Evolutionary conservation across 768 basidiomycete genomes (phyloP), one percentile per base, ranked within the genome.

Genomic region (Calvatia gigantea): DNA sequence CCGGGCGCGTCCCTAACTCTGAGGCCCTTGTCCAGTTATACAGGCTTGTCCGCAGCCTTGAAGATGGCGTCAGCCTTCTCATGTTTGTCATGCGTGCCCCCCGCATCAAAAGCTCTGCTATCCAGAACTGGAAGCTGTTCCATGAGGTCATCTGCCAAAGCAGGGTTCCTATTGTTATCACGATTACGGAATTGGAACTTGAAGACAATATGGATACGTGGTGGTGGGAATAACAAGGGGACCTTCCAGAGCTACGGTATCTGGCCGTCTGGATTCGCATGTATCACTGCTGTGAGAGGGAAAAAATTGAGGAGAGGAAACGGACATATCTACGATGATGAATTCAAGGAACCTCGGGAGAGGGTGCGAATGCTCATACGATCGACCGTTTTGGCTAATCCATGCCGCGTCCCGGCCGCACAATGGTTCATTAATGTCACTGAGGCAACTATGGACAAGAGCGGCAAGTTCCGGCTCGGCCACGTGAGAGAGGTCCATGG

Each of bases 41-140:
- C 46, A 21, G 51, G 1, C 58, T 79, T 33, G 58, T 79, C 31
- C 67, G 63, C 8, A 67, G 60, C 7, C 63, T 77, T 14, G 52
- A 66, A 1, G 27, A 44, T 8, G 63, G 75, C 17, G 58, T 77
- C 52, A 66, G 62, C 60, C 64, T 77, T 31, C 69, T 77, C 38
- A 56, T 76, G 9, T 76, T 69, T 61, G 69, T 69, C 32, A 69
- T 74, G 60, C 70, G 70, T 9, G 72, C 67, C 25, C 67, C 75
- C 14, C 64, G 71, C 50, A 64, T 74, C 51, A 63, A 63, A 51
- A 61, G 64, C 5, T 61, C 65, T 2, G 54, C 67, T 17, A 61
- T 67, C 38, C 63, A 65, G 31, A 77, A 77, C 42, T 77, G 75
- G 64, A 62, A 65, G 29, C 52, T 75, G 29, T 72, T 75, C 54